phyloP scores from a whole-genome alignment of 1,284 basidiomycete genomes.

The Calocybe gambosa region DNA sequence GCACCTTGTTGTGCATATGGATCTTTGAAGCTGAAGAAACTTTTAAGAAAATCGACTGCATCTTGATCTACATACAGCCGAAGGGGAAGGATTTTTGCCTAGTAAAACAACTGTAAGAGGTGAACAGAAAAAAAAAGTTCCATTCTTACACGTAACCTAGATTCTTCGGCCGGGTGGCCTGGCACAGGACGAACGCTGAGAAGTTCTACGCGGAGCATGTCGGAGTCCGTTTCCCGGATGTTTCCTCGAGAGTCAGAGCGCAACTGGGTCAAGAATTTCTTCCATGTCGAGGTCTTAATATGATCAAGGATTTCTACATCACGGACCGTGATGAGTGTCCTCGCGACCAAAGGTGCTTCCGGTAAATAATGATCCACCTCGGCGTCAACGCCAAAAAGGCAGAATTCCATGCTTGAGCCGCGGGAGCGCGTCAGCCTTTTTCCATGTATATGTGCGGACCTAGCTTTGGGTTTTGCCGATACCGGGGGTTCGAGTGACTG shows the following conservation, averaged over 20 bases:
- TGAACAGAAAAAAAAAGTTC: not conserved
- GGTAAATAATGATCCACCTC: constrained; percentile 64
- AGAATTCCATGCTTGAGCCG: constrained; percentile 81
- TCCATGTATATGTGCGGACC: constrained; percentile 41
- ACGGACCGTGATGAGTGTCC: constrained; percentile 58
- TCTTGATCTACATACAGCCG: constrained; percentile 97
- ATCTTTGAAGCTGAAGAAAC: constrained; percentile 88
- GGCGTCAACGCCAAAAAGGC: constrained; percentile 57
- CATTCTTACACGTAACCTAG: constrained; percentile 69
- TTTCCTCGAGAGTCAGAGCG: constrained; percentile 80
- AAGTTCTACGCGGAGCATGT: constrained; percentile 90
- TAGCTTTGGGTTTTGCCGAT: constrained; percentile 31
- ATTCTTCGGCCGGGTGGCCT: constrained; percentile 68
- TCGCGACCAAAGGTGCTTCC: constrained; percentile 54
- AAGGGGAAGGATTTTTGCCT: constrained; percentile 88
- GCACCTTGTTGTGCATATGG: constrained; percentile 37
- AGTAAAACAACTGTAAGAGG: constrained; percentile 5
- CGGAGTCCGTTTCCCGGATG: constrained; percentile 81
- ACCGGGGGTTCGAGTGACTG: constrained; percentile 59
- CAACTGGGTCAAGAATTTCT: constrained; percentile 88
- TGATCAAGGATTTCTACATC: constrained; percentile 92
- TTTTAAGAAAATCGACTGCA: constrained; percentile 95
- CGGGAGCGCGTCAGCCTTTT: constrained; percentile 73
- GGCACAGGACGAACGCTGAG: constrained; percentile 66
- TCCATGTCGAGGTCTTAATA: constrained; percentile 98